Evolutionary conservation across 805 yeast genomes (phyloP), one percentile per base, ranked within the genome.

Genomic region (Wickerhamiella parazyma): DNA sequence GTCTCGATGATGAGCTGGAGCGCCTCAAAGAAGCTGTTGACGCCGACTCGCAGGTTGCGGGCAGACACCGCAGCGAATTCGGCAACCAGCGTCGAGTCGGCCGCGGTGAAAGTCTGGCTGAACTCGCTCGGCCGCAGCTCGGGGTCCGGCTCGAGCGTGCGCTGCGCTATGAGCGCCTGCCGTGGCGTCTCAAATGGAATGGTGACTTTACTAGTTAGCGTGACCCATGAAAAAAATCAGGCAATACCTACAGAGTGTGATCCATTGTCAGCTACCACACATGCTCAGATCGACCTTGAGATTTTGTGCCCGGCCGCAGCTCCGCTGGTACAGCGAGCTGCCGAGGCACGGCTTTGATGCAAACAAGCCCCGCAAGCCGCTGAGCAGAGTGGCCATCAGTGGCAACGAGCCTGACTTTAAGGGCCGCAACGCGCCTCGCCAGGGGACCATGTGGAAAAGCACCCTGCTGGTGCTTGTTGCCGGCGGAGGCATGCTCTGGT

Each of bases 381-480:
- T 85, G 46, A 80, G 89, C 49, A 67, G 94, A 57, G 77, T 82
- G 26, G 86, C 91, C 10, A 70, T 85, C 48, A 94, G 94, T 7
- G 79, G 77, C 1, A 61, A 66, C 47, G 63, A 59, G 45, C 60
- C 68, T 2, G 61, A 63, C 10, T 79, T 62, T 25, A 53, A 51
- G 45, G 55, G 57, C 28, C 42, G 42, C 10, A 44, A 41, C 42
- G 61, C 60, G 19, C 52, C 59, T 35, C 73, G 89, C 9, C 71
- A 86, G 7, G 43, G 48, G 9, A 43, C 54, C 10, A 42, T 47
- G 4, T 85, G 96, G 93, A 82, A 81, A 55, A 86, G 94, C 1
- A 76, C 82, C 14, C 61, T 75, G 1, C 56, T 85, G 21, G 72
- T 87, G 57, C 46, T 81, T 2, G 66, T 69, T 0, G 76, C 76